phyloP scores from a whole-genome alignment of 2,329 filamentous ascomycete genomes.

The Tetracladium maxilliforme region DNA sequence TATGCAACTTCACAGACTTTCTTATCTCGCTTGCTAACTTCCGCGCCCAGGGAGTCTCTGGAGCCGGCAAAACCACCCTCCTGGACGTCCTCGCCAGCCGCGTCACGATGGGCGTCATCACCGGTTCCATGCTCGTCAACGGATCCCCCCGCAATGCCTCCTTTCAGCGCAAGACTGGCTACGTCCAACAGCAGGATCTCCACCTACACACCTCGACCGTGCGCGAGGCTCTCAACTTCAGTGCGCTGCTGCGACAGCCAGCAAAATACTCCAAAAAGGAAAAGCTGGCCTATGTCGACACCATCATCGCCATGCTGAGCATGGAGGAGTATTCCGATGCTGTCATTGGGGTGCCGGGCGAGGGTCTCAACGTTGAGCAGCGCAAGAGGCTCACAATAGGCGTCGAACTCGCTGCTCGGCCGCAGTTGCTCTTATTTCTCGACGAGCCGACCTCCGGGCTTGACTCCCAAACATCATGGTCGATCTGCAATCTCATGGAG shows the following conservation, averaged over 20 bases:
- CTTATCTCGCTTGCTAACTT: conserved; percentile 49
- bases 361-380: conserved; percentile 61
- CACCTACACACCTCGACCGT: conserved; percentile 76
- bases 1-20: no score
- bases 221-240: conserved; percentile 76
- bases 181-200: conserved; percentile 84
- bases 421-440: conserved; percentile 72
- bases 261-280: conserved; percentile 54
- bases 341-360: conserved; percentile 78
- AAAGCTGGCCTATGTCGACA: conserved; percentile 76
- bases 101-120: conserved; percentile 74
- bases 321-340: conserved; percentile 89
- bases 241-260: conserved; percentile 76
- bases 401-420: conserved; percentile 83
- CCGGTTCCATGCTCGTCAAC: conserved; percentile 58
- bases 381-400: conserved; percentile 72
- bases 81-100: conserved; percentile 72
- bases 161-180: conserved; percentile 86
- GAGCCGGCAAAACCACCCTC: conserved; percentile 79
- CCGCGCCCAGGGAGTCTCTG: conserved; percentile 50
- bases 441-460: conserved; percentile 89
- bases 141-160: conserved; percentile 55
- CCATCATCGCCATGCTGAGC: conserved; percentile 78
- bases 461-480: conserved; percentile 81
- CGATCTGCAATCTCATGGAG: conserved; percentile 71